Conservation (phyloP, 31 red algal genomes). For the Endocladia muricata region DNA sequence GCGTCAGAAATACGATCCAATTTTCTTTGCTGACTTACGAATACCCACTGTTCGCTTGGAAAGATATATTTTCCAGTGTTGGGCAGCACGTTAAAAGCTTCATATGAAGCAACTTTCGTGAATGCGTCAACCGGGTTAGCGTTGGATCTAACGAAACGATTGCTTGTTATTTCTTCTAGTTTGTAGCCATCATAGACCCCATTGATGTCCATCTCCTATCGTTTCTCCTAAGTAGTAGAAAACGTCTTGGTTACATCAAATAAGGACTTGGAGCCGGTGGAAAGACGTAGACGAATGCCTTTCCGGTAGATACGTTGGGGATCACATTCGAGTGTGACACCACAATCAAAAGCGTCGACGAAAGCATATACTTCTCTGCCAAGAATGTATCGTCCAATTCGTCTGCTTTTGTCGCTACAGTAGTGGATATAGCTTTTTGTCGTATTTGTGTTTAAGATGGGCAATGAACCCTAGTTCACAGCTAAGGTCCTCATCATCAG, state of each 20-base stretch:
- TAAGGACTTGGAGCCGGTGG: conserved; percentile 8
- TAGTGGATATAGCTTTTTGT: neutral
- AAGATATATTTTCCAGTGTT: no score
- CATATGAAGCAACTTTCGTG: no score
- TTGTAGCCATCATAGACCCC: conserved; percentile 3
- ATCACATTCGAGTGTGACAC: neutral
- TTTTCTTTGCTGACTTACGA: no score
- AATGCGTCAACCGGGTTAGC: no score
- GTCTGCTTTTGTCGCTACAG: conserved; percentile 17
- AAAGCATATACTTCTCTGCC: conserved; percentile 49
- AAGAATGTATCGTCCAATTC: conserved; percentile 27
- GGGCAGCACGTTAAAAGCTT: no score
- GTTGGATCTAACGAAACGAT: no score
- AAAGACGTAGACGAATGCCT: neutral
- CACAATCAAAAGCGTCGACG: conserved; percentile 8
- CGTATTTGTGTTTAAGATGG: conserved; percentile 17
- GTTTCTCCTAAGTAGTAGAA: neutral
- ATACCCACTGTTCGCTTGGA: no score
- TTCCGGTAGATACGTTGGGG: neutral
- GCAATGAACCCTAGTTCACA: conserved; percentile 36
- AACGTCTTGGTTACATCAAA: conserved; percentile 36
- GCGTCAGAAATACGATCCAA: no score
- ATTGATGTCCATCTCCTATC: conserved; percentile 17
- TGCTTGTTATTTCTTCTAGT: neutral
- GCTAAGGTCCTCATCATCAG: conserved; percentile 28